phyloP scores from a whole-genome alignment of 2,329 filamentous ascomycete genomes.

The Fusarium oligoseptatum region DNA sequence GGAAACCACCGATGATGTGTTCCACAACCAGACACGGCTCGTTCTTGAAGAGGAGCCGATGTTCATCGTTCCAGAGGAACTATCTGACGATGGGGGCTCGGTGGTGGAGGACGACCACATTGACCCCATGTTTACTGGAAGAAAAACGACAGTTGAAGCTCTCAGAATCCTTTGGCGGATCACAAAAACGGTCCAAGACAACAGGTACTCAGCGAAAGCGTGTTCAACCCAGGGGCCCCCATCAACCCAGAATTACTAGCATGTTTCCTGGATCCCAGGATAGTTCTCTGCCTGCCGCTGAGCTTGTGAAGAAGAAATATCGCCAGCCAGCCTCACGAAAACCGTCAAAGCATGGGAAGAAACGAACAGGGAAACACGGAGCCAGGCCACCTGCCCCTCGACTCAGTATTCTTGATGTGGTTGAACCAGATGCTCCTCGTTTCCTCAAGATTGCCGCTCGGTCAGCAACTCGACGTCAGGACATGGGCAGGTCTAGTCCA shows the following conservation, averaged over 20 bases:
- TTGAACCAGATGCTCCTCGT: slow-evolving; percentile 64
- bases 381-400: slow-evolving; percentile 54
- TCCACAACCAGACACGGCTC: slow-evolving; percentile 47
- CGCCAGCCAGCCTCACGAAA: slow-evolving; percentile 23
- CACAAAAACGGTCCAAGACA: slow-evolving; percentile 46
- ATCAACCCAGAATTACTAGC: slow-evolving; percentile 52
- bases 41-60: slow-evolving; percentile 27
- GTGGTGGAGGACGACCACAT: slow-evolving; percentile 65
- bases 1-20: slow-evolving; percentile 40
- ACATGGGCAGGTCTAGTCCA: slow-evolving; percentile 68
- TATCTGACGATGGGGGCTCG: slow-evolving; percentile 51
- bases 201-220: slow-evolving; percentile 39
- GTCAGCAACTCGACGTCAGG: slow-evolving; percentile 61
- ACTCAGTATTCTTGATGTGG: slow-evolving; percentile 73
- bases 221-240: slow-evolving; percentile 20
- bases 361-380: slow-evolving; percentile 5
- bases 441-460: slow-evolving; percentile 74
- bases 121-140: slow-evolving; percentile 63
- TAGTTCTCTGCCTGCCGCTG: slow-evolving; percentile 9
- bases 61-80: slow-evolving; percentile 9
- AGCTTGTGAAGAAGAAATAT: slow-evolving; percentile 33
- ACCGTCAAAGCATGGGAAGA: slow-evolving; percentile 16
- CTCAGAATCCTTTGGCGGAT: slow-evolving; percentile 41
- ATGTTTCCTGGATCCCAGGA: slow-evolving; percentile 40
- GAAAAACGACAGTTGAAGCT: slow-evolving; percentile 57